Evolutionary conservation across 208 protist species (phyloP).

Genomic region (Leishmania major): DNA sequence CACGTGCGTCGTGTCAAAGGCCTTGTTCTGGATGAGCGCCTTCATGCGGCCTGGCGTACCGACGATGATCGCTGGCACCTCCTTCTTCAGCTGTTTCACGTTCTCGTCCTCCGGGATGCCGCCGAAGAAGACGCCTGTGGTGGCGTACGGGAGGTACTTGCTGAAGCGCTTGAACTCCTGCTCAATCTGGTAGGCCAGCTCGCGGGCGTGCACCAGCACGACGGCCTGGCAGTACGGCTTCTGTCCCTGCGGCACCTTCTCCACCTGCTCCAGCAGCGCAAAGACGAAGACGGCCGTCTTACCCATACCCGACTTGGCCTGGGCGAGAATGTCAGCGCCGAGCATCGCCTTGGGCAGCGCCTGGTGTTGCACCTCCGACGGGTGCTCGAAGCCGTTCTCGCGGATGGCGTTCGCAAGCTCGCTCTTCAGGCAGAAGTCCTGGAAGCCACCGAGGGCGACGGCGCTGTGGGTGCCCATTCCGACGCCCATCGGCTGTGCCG

Average conservation of each 20-base stretch:
- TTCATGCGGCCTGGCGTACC: constrained; percentile 98
- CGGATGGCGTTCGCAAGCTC: constrained; percentile 98
- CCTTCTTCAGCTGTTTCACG: constrained; percentile 85
- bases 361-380: constrained; percentile 98
- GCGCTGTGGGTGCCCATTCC: constrained; percentile 89
- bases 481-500: constrained; percentile 68
- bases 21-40: constrained; percentile 90
- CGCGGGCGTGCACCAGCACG: constrained; percentile 97
- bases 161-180: constrained; percentile 98
- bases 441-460: constrained; percentile 96
- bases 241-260: constrained; percentile 83
- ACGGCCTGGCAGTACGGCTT: constrained; percentile 90
- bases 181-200: constrained; percentile 99
- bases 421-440: constrained; percentile 99
- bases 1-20: constrained; percentile 94
- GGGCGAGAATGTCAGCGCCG: constrained; percentile 98
- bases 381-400: constrained; percentile 94
- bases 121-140: constrained; percentile 97
- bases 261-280: constrained; percentile 97
- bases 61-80: constrained; percentile 97
- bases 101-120: constrained; percentile 94
- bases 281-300: constrained; percentile 99
- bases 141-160: constrained; percentile 96
- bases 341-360: constrained; percentile 98
- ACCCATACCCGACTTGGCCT: constrained; percentile 99